phyloP scores from a whole-genome alignment of 768 basidiomycete species.

The Suillus fuscotomentosus region DNA sequence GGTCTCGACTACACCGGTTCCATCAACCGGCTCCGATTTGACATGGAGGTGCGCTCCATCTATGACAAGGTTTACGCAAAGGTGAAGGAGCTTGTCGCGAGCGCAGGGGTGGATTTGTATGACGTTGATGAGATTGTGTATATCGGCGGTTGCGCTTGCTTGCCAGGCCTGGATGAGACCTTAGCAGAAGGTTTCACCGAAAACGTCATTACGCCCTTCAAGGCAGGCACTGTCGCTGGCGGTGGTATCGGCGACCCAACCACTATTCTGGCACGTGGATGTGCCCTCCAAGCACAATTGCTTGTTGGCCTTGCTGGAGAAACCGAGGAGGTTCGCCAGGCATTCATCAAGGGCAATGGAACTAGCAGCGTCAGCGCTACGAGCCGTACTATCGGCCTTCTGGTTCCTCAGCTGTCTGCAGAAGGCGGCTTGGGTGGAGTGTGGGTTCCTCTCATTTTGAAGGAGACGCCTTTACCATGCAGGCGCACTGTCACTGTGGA shows the following conservation, averaged over 20 bases:
- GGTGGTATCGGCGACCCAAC: conserved; percentile 78
- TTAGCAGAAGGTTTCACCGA: conserved; percentile 55
- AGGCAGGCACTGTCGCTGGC: conserved; percentile 63
- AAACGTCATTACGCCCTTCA: conserved; percentile 63
- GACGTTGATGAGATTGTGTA: conserved; percentile 80
- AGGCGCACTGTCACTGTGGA: conserved; percentile 60
- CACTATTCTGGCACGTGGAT: conserved; percentile 74
- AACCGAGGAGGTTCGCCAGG: conserved; percentile 48
- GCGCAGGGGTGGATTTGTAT: conserved; percentile 55
- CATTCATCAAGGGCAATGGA: conserved; percentile 45
- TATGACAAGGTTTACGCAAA: conserved; percentile 56
- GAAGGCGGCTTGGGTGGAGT: conserved; percentile 52
- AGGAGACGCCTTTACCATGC: conserved; percentile 71
- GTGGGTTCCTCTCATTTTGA: conserved; percentile 65
- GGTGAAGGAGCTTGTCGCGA: conserved; percentile 50
- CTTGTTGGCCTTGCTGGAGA: conserved; percentile 47
- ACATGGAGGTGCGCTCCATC: conserved; percentile 58
- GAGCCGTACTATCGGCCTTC: conserved; percentile 58
- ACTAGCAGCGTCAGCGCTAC: conserved; percentile 52
- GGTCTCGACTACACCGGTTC: conserved; percentile 85
- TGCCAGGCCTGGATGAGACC: conserved; percentile 73
- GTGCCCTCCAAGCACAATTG: conserved; percentile 69
- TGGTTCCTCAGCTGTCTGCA: conserved; percentile 53
- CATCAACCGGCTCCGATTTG: conserved; percentile 55
- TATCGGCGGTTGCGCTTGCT: conserved; percentile 69